These are phyloP conservation scores for Scedosporium aurantiacum DNA, from an alignment of 2,329 filamentous ascomycete species.

Conservation along the genomic window DNA sequence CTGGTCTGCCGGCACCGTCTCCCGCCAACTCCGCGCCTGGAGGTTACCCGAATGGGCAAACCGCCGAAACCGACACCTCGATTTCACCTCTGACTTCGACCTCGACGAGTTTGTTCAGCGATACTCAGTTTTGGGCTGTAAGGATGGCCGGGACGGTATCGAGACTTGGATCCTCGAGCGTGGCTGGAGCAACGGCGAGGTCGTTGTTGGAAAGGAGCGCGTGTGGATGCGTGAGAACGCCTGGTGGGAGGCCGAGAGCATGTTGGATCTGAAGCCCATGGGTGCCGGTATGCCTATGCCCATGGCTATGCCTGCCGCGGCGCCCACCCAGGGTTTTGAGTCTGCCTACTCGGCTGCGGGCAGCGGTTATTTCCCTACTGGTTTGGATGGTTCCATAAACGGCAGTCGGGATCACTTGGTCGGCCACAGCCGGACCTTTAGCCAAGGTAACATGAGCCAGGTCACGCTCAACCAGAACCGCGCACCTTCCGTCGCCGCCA, in stretches of 20 bases:
- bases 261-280: constrained; percentile 77
- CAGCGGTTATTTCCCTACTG: constrained; percentile 60
- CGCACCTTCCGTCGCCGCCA: constrained; percentile 49
- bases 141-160: constrained; percentile 82
- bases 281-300: constrained; percentile 25
- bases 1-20: constrained; percentile 90
- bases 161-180: constrained; percentile 90
- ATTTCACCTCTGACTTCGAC: constrained; percentile 96
- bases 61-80: constrained; percentile 75
- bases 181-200: constrained; percentile 97
- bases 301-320: constrained; percentile 20
- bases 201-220: constrained; percentile 79
- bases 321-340: constrained; percentile 40
- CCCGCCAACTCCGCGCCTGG: constrained; percentile 86
- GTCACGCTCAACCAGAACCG: constrained; percentile 30
- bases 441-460: constrained; percentile 46
- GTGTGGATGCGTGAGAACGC: constrained; percentile 90
- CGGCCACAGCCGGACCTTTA: constrained; percentile 42
- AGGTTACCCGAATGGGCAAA: constrained; percentile 94
- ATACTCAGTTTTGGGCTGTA: constrained; percentile 74
- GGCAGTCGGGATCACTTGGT: constrained; percentile 65
- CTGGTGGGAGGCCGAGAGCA: constrained; percentile 97
- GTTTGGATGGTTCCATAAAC: constrained; percentile 37
- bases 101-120: constrained; percentile 80
- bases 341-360: constrained; percentile 57